Percentiles rank a stretch among this genome's conserved stretches.
phyloP scores from a whole-genome alignment of 2,329 filamentous ascomycete genomes.

The Alternaria arbusti region DNA sequence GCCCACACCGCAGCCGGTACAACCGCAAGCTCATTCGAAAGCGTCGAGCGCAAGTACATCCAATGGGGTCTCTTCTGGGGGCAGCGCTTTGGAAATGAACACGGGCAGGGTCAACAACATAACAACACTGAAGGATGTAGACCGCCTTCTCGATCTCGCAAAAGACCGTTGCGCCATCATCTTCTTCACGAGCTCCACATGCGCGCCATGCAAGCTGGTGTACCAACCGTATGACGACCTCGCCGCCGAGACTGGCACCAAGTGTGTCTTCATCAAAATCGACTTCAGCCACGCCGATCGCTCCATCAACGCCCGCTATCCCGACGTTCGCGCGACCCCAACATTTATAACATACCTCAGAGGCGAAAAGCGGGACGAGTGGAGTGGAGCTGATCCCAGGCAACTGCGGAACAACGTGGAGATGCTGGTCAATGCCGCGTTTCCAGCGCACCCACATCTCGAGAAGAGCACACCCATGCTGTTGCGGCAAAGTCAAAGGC shows the following conservation, averaged over 20 bases:
- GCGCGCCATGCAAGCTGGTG: constrained; percentile 80
- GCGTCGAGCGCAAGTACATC: constrained; percentile 7
- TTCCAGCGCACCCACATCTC: constrained; percentile 77
- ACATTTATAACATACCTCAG: constrained; percentile 87
- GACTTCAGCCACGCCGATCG: constrained; percentile 72
- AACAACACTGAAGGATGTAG: constrained; percentile 64
- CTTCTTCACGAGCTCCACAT: constrained; percentile 92
- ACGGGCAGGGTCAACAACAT: constrained; percentile 66
- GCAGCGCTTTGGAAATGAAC: constrained; percentile 23
- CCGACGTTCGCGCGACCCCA: constrained; percentile 74
- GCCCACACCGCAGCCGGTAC: constrained; percentile 50
- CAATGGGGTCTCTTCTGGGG: constrained; percentile 15
- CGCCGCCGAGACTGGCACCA: constrained; percentile 72
- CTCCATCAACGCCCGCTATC: constrained; percentile 67
- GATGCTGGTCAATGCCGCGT: constrained; percentile 75
- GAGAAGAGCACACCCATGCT: constrained; percentile 74
- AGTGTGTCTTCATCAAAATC: constrained; percentile 79
- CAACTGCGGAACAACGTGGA: constrained; percentile 74
- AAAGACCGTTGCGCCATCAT: constrained; percentile 75
- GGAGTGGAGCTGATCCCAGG: constrained; percentile 76
- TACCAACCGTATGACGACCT: constrained; percentile 84
- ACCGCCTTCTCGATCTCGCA: constrained; percentile 65
- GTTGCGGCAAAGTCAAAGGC: constrained; percentile 66
- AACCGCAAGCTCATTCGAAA: constrained; percentile 18
- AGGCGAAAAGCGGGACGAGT: constrained; percentile 77